Conservation (phyloP, 768 basidiomycete genomes). For the Pleurotus cornucopiae region DNA sequence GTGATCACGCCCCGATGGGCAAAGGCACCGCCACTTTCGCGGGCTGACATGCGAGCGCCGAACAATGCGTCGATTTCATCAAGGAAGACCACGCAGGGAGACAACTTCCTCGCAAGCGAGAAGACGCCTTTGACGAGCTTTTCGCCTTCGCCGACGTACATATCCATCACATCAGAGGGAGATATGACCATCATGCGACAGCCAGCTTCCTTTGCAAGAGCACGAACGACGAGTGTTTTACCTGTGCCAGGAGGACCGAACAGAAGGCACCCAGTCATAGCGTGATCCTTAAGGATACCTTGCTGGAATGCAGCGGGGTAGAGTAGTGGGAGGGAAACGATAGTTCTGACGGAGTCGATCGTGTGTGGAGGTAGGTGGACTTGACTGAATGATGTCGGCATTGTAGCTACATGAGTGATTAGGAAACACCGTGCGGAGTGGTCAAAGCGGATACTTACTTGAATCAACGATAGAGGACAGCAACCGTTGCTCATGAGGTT, state of each 20-base stretch:
- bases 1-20: constrained; percentile 88
- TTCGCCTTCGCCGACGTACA: constrained; percentile 91
- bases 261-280: constrained; percentile 86
- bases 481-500: constrained; percentile 76
- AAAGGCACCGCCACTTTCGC: constrained; percentile 73
- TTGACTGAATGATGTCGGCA: constrained; percentile 81
- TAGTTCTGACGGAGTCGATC: constrained; percentile 87
- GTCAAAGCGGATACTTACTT: constrained; percentile 30
- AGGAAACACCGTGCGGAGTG: too few relatives aligned
- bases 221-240: constrained; percentile 84
- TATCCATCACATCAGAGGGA: constrained; percentile 94
- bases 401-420: constrained; percentile 40
- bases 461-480: constrained; percentile 85
- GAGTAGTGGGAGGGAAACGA: constrained; percentile 85
- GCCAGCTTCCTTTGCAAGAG: constrained; percentile 89
- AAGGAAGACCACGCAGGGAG: constrained; percentile 91
- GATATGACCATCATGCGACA: constrained; percentile 89
- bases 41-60: constrained; percentile 74
- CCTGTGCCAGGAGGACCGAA: constrained; percentile 92
- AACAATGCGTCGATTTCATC: constrained; percentile 95
- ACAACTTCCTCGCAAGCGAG: constrained; percentile 75
- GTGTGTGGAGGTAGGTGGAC: constrained; percentile 87
- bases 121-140: constrained; percentile 89
- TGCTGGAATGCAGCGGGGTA: constrained; percentile 84
- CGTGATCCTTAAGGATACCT: constrained; percentile 87